A percentile compares a stretch with the other conserved stretches of the same genome.
phyloP scores from a whole-genome alignment of 2,329 filamentous ascomycete genomes.

The Fusarium equiseti region DNA sequence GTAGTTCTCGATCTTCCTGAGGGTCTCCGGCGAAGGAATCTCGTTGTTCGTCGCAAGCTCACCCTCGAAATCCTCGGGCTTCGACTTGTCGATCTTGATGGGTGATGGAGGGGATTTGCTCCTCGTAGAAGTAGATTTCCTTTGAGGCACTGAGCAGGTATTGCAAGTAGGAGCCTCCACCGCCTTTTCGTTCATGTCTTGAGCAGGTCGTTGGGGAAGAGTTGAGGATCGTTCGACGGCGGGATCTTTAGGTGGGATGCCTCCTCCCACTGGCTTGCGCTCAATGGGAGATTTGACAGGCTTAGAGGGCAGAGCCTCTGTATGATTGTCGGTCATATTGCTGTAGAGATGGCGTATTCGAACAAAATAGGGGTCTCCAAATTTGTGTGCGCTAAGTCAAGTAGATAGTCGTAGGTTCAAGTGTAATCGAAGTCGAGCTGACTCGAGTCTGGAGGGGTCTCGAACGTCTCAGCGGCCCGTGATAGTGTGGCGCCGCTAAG shows the following conservation, averaged over 20 bases:
- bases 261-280: constrained; percentile 21
- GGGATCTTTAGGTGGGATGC: constrained; percentile 10
- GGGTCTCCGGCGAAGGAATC: constrained; percentile 62
- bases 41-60: constrained; percentile 67
- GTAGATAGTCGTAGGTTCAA: constrained; percentile 2
- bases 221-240: constrained; percentile 24
- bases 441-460: constrained; percentile 15
- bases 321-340: constrained; percentile 32
- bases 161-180: constrained; percentile 17
- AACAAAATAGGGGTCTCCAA: background rate
- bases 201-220: constrained; percentile 20
- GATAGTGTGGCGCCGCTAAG: constrained; percentile 36
- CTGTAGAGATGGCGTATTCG: background rate
- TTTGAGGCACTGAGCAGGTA: constrained; percentile 32
- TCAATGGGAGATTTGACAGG: constrained; percentile 25
- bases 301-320: constrained; percentile 19
- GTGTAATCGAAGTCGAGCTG: constrained; percentile 11
- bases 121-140: constrained; percentile 36
- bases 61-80: constrained; percentile 67
- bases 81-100: constrained; percentile 54
- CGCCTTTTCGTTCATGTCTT: constrained; percentile 22
- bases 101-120: constrained; percentile 43
- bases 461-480: constrained; percentile 33
- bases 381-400: background rate
- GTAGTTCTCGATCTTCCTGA: constrained; percentile 66